Evolutionary conservation across 1,284 basidiomycete species (phyloP).

Genomic region (Somion occarium): DNA sequence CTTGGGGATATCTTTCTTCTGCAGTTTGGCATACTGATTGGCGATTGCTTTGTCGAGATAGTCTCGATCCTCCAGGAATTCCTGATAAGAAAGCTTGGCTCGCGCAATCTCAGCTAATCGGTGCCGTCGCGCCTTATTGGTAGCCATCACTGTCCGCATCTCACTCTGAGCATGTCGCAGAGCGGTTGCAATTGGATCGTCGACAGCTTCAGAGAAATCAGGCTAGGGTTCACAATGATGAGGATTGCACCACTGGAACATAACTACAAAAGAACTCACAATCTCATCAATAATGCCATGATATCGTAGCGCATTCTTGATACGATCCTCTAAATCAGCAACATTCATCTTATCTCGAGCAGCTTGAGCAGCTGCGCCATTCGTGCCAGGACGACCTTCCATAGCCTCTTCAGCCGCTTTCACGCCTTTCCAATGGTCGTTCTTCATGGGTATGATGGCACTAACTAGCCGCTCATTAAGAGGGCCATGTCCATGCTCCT

Average conservation of each 20-base stretch:
- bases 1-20: constrained; percentile 71
- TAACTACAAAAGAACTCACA: constrained; percentile 34
- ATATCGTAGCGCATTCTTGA: constrained; percentile 68
- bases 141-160: constrained; percentile 68
- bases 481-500: constrained; percentile 74
- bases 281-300: constrained; percentile 58
- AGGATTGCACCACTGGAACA: not conserved
- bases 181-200: constrained; percentile 90
- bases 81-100: constrained; percentile 85
- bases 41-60: constrained; percentile 79
- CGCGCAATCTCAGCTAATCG: constrained; percentile 77
- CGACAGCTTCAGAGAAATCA: constrained; percentile 73
- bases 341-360: constrained; percentile 70
- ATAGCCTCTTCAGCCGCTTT: constrained; percentile 79
- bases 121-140: constrained; percentile 80
- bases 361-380: constrained; percentile 67
- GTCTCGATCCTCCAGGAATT: constrained; percentile 79
- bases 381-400: constrained; percentile 72
- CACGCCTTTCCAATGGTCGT: constrained; percentile 65
- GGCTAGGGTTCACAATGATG: constrained; percentile 41
- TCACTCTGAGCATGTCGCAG: constrained; percentile 87
- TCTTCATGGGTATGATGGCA: constrained; percentile 66
- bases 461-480: constrained; percentile 79
- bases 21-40: constrained; percentile 64
- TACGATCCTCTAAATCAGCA: constrained; percentile 62